These are phyloP conservation scores for Penicillium sclerotigenum DNA, from an alignment of 2,329 filamentous ascomycete species.

Conservation along the genomic window DNA sequence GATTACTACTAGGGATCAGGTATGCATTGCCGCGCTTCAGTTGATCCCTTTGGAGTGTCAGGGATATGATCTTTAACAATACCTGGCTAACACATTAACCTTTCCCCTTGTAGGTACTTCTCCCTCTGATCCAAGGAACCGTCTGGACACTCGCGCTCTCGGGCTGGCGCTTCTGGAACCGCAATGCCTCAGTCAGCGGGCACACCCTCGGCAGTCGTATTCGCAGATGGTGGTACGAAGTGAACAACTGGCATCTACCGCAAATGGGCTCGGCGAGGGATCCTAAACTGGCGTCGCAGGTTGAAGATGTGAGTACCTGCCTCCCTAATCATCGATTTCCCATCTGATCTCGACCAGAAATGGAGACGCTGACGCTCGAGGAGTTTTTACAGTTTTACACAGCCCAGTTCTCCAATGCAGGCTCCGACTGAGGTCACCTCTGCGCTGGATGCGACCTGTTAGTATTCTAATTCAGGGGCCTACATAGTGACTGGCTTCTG, in stretches of 20 bases:
- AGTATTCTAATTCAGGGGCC: neutral
- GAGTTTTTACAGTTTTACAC: conserved; percentile 40
- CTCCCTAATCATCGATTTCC: neutral
- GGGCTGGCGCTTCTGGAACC: conserved; percentile 91
- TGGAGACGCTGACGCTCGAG: conserved; percentile 27
- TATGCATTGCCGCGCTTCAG: conserved; percentile 38
- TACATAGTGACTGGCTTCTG: neutral
- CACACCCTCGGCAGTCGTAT: conserved; percentile 71
- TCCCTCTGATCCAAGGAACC: conserved; percentile 83
- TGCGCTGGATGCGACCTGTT: neutral
- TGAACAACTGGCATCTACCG: conserved; percentile 84
- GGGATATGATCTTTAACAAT: neutral
- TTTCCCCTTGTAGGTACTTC: conserved; percentile 61
- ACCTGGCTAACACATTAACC: conserved; percentile 3
- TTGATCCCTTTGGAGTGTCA: neutral
- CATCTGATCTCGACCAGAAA: conserved; percentile 1
- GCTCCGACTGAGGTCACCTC: conserved; percentile 25
- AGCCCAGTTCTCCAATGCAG: conserved; percentile 35
- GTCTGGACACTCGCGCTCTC: conserved; percentile 81
- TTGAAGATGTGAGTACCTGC: conserved; percentile 44
- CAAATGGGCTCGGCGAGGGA: conserved; percentile 28
- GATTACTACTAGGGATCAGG: conserved; percentile 88
- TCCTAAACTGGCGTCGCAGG: conserved; percentile 36
- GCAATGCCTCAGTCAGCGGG: conserved; percentile 71
- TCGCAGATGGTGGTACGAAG: conserved; percentile 89